phyloP scores from a whole-genome alignment of 2,329 filamentous ascomycete genomes.

The Reticulascus tulasneorum region DNA sequence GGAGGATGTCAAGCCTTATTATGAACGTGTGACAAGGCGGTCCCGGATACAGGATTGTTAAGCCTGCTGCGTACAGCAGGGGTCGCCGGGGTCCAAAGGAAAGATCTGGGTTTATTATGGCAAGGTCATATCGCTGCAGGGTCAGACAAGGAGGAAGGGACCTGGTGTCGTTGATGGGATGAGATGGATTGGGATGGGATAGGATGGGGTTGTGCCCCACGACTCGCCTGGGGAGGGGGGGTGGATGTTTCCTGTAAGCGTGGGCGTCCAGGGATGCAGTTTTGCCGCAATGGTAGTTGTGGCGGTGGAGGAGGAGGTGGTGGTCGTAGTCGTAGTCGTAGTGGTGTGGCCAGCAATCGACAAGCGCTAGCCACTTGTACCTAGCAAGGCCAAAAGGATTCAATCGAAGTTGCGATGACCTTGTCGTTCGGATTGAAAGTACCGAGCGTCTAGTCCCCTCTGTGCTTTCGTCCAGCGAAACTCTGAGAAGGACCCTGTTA shows the following conservation, averaged over 20 bases:
- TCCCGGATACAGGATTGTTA: conserved; percentile 10
- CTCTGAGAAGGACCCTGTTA: no score
- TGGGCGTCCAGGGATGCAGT: no score
- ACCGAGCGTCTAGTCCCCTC: no score
- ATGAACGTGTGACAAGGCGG: conserved; percentile 15
- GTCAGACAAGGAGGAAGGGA: neutral
- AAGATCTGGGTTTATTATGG: conserved; percentile 14
- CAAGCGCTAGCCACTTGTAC: no score
- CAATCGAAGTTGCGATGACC: no score
- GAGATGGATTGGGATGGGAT: conserved; percentile 4
- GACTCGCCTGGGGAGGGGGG: no score
- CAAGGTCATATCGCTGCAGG: conserved; percentile 13
- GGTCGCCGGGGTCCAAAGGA: conserved; percentile 11
- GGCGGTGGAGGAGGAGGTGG: no score
- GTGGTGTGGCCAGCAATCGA: neutral
- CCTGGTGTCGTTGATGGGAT: neutral
- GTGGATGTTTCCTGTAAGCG: no score
- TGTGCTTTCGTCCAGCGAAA: no score
- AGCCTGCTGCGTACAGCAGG: neutral
- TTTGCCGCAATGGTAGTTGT: no score
- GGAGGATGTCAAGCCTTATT: conserved; percentile 16
- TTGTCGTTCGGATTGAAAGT: no score
- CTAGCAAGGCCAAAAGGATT: no score
- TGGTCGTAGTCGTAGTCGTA: conserved; percentile 2
- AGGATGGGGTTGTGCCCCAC: conserved; percentile 11